Base-by-base conservation (phyloP, 1,284 basidiomycete genomes). In the Heterobasidion occidentale region DNA sequence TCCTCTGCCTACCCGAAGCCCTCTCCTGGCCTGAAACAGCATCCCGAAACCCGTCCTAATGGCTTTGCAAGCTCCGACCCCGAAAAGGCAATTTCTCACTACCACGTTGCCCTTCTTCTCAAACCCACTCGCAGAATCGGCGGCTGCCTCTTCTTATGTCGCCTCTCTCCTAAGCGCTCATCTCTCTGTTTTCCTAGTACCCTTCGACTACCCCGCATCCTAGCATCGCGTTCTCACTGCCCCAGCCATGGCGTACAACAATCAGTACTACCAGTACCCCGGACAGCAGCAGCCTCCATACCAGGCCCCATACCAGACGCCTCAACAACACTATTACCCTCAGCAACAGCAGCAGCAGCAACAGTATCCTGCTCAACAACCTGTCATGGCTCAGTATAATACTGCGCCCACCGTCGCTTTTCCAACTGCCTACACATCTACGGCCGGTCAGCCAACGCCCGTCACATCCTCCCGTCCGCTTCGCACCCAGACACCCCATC, bases 401-500 rank as follows among this genome's bases (percentile, higher is more conserved):
- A 35, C 54, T 2, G 54, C 54, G 12, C 20, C 59, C 2, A 20
- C 46, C 2, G 61, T 61, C 36, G 57, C 60, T 1, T 60, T 59
- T 15, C 60, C 60, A 11, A 52, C 58, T 5, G 49, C 60, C 5
- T 56, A 53, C 20, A 1, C 51, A 9, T 53, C 57, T 11, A 48
- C 59, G 11, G 8, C 52, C 48, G 12, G 34, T 46, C 2, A 35
- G 8, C 47, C 58, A n/a, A 52, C 64, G 62, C 36, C 63, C 64
- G 17, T 61, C 61, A 15, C 54, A 57, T 36, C 44, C 38, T 14
- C 58, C 61, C 42, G 58, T 60, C 15, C 67, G 56, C 33, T 52
- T 38, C 60, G 60, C 20, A 38, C 54, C 20, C 67, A 63, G 44
- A 60, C 60, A 6, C 61, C 64, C 14, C 61, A 62, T 38, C 60